Base-by-base conservation (phyloP, 129 eudicot species). In the Ambrosia trifida region DNA sequence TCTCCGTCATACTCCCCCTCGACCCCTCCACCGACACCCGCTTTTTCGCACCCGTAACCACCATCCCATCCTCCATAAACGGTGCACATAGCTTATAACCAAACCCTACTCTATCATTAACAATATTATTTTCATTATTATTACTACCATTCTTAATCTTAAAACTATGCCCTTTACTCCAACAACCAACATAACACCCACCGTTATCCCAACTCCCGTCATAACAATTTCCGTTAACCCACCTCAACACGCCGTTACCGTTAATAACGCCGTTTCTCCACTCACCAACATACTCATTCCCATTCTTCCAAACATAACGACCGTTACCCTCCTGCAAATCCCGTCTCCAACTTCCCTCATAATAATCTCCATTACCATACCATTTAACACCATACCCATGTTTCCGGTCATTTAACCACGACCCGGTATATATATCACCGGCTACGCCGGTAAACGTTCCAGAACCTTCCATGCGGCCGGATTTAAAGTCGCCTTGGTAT, bases 201-300 rank as follows among this genome's bases (percentile, higher is more conserved):
- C 97, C 97, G 73, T 82, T 83, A 40, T 90, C 99, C 99, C 97
- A 94, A 61, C 76, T 60, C 0, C 97, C 99, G 49, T 94, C 99
- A 30, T 82, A 89, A 5, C 89, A 73, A 19, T 87, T 86, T 60
- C 96, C 96, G 68, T 95, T 90, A 0, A 75, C 68, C 97, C 94
- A 90, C 3, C 79, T 79, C 77, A 95, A 75, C 45, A 88, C 78
- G 32, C 99, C 99, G 46, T 89, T 81, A 0, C 99, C 99, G 61
- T 79, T 79, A 31, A 95, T 95, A 63, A 85, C 76, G 11, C 99
- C 99, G 72, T 79, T 84, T 24, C 72, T 74, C 99, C 99, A 95
- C 18, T 95, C 99, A 1, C 99, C 99, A 12, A 83, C 77, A 44
- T 95, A 95, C 85, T 88, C 97, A 60, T 88, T 95, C 9, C 97